These are phyloP conservation scores for Oxyria digyna DNA, from an alignment of 148 eudicot species.

Conservation along the genomic window DNA sequence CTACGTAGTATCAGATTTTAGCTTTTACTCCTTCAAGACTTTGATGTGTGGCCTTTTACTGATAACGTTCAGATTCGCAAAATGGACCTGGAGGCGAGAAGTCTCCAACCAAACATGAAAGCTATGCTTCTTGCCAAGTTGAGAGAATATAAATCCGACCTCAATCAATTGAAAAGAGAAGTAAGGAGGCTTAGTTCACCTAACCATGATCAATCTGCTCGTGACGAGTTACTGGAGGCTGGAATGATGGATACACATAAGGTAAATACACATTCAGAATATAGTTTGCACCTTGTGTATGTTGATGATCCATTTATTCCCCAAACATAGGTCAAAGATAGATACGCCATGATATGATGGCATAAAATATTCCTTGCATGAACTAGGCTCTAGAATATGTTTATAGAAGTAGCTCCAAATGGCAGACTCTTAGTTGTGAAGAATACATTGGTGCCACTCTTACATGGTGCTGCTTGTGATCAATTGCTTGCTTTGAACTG, in stretches of 20 bases:
- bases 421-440: neutral
- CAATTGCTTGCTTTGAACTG: neutral
- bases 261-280: conserved; percentile 23
- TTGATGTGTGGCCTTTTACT: conserved; percentile 9
- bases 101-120: conserved; percentile 79
- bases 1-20: neutral
- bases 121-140: conserved; percentile 86
- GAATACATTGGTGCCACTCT: neutral
- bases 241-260: conserved; percentile 48
- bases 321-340: too few species aligned
- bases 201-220: conserved; percentile 41
- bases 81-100: conserved; percentile 96
- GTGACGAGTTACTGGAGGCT: conserved; percentile 66
- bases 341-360: neutral
- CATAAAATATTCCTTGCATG: neutral
- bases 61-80: conserved; percentile 55
- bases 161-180: conserved; percentile 71
- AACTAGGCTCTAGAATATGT: neutral
- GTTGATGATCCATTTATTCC: neutral
- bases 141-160: conserved; percentile 78
- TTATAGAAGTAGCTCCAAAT: neutral
- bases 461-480: neutral
- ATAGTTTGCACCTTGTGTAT: neutral
- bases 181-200: conserved; percentile 46
- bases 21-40: neutral